phyloP scores from a whole-genome alignment of 805 yeast genomes.

The Spathaspora gorwiae region DNA sequence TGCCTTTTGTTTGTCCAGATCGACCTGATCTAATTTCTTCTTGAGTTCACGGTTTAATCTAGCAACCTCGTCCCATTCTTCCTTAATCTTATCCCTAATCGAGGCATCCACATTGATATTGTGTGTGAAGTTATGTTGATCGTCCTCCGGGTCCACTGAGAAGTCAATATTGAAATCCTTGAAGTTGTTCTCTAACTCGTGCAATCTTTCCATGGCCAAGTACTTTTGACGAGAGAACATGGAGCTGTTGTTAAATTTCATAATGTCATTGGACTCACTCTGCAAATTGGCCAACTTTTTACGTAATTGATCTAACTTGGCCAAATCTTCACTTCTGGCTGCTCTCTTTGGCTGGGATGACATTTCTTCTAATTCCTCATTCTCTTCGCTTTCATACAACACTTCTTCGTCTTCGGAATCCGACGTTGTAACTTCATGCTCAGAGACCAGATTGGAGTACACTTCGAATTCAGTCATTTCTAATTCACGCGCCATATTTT shows the following conservation, averaged over 20 bases:
- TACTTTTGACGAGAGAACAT: conserved; percentile 55
- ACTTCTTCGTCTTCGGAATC: conserved; percentile 2
- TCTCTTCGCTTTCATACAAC: conserved; percentile 14
- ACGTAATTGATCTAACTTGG: conserved; percentile 51
- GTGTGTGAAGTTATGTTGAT: conserved; percentile 10
- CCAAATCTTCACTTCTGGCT: conserved; percentile 47
- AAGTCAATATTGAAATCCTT: conserved; percentile 62
- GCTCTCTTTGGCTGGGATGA: conserved; percentile 35
- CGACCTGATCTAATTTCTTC: conserved; percentile 28
- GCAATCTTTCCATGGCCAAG: conserved; percentile 67
- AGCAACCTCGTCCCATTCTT: conserved; percentile 41
- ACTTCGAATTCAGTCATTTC: conserved; percentile 78
- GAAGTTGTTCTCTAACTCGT: conserved; percentile 63
- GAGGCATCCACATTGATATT: conserved; percentile 21
- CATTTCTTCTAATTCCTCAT: conserved; percentile 11
- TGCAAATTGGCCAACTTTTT: conserved; percentile 59
- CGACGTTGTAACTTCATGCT: not conserved
- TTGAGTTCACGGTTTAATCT: conserved; percentile 36
- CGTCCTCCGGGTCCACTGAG: conserved; percentile 13
- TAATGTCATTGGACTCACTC: conserved; percentile 69
- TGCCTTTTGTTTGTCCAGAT: conserved; percentile 8
- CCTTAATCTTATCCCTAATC: conserved; percentile 33
- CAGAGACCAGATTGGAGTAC: conserved; percentile 15
- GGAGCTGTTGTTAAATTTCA: conserved; percentile 63
- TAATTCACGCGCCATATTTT: conserved; percentile 76